phyloP scores from a whole-genome alignment of 2,329 filamentous ascomycete species.

The Aspergillus sp. region DNA sequence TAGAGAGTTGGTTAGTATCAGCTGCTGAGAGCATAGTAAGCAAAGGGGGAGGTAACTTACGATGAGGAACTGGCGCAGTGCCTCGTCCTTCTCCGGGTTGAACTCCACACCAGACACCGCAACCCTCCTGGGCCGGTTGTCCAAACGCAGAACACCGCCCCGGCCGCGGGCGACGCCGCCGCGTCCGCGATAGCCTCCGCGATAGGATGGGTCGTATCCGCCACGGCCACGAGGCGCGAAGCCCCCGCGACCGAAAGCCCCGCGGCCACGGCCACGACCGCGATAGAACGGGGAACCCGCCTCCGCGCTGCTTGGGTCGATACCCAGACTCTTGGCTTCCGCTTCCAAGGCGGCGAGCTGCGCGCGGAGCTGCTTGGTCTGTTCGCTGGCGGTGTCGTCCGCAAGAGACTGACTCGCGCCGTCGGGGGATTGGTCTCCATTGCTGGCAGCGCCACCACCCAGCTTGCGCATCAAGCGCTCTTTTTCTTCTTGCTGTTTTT shows the following conservation, averaged over 20 bases:
- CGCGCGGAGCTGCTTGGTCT: slow-evolving; percentile 53
- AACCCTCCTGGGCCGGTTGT: slow-evolving; percentile 57
- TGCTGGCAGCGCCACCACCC: slow-evolving; percentile 38
- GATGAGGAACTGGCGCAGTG: slow-evolving; percentile 55
- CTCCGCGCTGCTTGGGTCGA: slow-evolving; percentile 42
- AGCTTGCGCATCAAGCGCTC: slow-evolving; percentile 49
- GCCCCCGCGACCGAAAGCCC: slow-evolving; percentile 37
- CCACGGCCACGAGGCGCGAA: slow-evolving; percentile 40
- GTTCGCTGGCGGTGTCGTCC: slow-evolving; percentile 40
- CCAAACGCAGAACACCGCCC: slow-evolving; percentile 54
- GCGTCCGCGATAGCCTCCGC: slow-evolving; percentile 42
- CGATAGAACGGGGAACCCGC: slow-evolving; percentile 33
- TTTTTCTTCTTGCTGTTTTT: slow-evolving; percentile 56
- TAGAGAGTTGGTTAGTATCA: slow-evolving; percentile 20
- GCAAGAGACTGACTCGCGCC: slow-evolving; percentile 19
- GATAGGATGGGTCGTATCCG: slow-evolving; percentile 38
- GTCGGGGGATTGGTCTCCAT: slow-evolving; percentile 24
- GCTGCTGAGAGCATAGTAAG: slow-evolving; percentile 10
- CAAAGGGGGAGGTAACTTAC: slow-evolving; percentile 28
- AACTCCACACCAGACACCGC: slow-evolving; percentile 49
- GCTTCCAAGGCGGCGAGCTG: slow-evolving; percentile 55
- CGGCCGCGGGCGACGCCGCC: slow-evolving; percentile 34
- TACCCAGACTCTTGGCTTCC: slow-evolving; percentile 53
- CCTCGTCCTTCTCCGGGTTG: slow-evolving; percentile 52
- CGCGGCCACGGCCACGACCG: slow-evolving; percentile 36